Percentiles rank a stretch among this genome's conserved stretches.
Evolutionary conservation across 1,284 basidiomycete genomes (phyloP).

Genomic region (Rhodotorula sp.): DNA sequence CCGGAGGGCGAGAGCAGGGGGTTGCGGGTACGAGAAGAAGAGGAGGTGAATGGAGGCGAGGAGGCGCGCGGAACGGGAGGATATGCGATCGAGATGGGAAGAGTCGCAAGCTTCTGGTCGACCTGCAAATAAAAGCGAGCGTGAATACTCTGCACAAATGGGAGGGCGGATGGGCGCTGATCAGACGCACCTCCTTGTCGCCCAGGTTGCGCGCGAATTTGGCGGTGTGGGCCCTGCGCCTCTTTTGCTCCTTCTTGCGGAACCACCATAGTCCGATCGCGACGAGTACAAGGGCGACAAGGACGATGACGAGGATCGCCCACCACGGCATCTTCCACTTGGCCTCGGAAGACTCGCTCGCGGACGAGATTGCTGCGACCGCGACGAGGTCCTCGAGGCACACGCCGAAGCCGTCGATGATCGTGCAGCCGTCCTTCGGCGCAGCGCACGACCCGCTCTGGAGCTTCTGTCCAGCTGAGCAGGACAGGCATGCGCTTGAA

Average conservation of each 20-base stretch:
- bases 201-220: slow-evolving; percentile 29
- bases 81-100: slow-evolving; percentile 27
- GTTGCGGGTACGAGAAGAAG: neutral
- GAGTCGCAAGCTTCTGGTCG: slow-evolving; percentile 30
- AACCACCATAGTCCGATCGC: slow-evolving; percentile 16
- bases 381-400: slow-evolving; percentile 72
- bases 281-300: slow-evolving; percentile 3
- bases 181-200: slow-evolving; percentile 24
- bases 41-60: neutral
- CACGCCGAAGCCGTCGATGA: slow-evolving; percentile 68
- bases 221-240: slow-evolving; percentile 24
- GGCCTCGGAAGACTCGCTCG: neutral
- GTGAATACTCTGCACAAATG: neutral
- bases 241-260: slow-evolving; percentile 29
- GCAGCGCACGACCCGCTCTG: slow-evolving; percentile 64
- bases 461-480: slow-evolving; percentile 61
- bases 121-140: slow-evolving; percentile 18
- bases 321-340: slow-evolving; percentile 33
- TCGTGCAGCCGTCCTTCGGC: slow-evolving; percentile 59
- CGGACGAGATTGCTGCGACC: slow-evolving; percentile 54
- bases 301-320: slow-evolving; percentile 25
- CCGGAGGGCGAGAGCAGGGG: neutral
- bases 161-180: neutral
- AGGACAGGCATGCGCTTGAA: slow-evolving; percentile 68
- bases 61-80: slow-evolving; percentile 22